Conservation (phyloP, 305 asterid species). For the Coffea humblotiana region DNA sequence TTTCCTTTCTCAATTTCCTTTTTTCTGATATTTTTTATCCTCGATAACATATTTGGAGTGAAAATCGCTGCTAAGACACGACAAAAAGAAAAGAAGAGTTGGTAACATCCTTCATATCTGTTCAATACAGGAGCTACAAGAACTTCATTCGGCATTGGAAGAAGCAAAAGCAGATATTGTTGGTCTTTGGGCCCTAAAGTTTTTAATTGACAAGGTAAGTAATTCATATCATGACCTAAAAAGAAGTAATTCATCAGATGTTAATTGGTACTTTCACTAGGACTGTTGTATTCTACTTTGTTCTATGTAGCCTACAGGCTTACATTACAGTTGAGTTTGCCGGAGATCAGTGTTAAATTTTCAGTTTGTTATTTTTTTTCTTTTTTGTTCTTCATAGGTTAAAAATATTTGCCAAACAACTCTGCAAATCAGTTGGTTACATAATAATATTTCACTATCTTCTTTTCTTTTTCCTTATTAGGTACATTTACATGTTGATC, state of each 20-base stretch:
- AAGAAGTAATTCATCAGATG: constrained; percentile 7
- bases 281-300: not conserved
- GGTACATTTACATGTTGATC: not conserved
- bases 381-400: not conserved
- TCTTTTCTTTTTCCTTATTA: not conserved
- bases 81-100: not conserved
- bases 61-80: not conserved
- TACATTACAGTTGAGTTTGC: not conserved
- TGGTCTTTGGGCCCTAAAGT: constrained; percentile 95
- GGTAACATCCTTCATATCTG: not conserved
- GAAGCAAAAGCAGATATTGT: constrained; percentile 99
- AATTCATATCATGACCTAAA: not conserved
- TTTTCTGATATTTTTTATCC: not conserved
- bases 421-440: not conserved
- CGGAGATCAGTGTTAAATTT: not conserved
- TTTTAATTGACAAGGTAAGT: constrained; percentile 67
- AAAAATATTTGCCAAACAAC: not conserved
- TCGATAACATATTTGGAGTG: not conserved
- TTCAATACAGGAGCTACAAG: constrained; percentile 76
- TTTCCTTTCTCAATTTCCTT: not conserved
- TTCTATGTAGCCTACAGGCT: constrained; percentile 18
- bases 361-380: not conserved
- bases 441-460: not conserved
- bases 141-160: constrained; percentile 91
- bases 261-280: not conserved